Evolutionary conservation across 164 flowering plant genomes (phyloP).

Genomic region (Chloranthus sessilifolius): DNA sequence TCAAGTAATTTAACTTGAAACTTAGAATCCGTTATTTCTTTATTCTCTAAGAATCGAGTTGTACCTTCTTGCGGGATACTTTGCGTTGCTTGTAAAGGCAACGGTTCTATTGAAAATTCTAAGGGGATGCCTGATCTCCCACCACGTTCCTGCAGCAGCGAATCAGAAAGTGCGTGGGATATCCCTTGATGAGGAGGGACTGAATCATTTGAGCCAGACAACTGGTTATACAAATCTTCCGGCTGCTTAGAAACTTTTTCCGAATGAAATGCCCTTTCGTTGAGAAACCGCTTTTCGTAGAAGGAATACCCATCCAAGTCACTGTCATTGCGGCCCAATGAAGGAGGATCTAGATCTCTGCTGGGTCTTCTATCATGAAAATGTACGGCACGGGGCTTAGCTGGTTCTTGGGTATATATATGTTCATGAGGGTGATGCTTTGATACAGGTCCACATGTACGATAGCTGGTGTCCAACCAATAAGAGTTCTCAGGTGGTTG

Average conservation of each 20-base stretch:
- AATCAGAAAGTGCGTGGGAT: slow-evolving; percentile 54
- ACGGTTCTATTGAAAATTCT: slow-evolving; percentile 22
- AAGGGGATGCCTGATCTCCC: slow-evolving; percentile 16
- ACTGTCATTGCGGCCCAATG: slow-evolving; percentile 20
- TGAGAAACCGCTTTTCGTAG: slow-evolving; percentile 19
- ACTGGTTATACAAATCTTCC: slow-evolving; percentile 17
- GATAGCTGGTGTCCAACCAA: slow-evolving; percentile 11
- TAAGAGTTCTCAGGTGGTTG: slow-evolving; percentile 18
- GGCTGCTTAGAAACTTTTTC: slow-evolving; percentile 27
- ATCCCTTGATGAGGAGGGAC: slow-evolving; percentile 27
- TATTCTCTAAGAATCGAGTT: slow-evolving; percentile 12
- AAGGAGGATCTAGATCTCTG: slow-evolving; percentile 25
- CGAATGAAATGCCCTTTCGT: slow-evolving; percentile 36
- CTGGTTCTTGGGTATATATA: slow-evolving; percentile 19
- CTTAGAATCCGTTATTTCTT: slow-evolving; percentile 10
- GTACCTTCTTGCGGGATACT: slow-evolving; percentile 18
- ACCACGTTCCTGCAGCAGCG: slow-evolving; percentile 33
- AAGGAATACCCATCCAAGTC: slow-evolving; percentile 19
- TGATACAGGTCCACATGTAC: slow-evolving; percentile 18
- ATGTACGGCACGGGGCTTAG: slow-evolving; percentile 16
- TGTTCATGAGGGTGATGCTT: slow-evolving; percentile 16
- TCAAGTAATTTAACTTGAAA: slow-evolving; percentile 13
- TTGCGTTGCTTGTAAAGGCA: slow-evolving; percentile 21
- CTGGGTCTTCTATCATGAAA: slow-evolving; percentile 23
- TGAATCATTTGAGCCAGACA: slow-evolving; percentile 27